These are phyloP conservation scores for Ailanthus altissimus DNA, from an alignment of 345 rosid genomes.

Conservation along the genomic window DNA sequence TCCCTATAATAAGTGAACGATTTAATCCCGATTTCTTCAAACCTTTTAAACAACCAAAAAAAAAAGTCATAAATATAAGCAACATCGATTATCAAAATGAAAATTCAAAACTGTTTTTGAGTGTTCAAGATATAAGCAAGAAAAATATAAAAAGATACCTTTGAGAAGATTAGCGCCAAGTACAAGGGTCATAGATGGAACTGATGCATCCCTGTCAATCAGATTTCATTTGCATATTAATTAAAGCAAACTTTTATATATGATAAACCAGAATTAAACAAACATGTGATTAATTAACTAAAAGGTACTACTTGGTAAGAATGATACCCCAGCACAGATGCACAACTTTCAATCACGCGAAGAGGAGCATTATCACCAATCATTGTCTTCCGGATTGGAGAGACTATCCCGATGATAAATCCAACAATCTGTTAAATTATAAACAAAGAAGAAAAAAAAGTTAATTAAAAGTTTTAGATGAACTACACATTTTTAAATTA, in stretches of 20 bases:
- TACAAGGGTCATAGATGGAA: conserved; percentile 43
- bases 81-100: too few relatives aligned
- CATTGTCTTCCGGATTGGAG: conserved; percentile 33
- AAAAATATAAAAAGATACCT: conserved; percentile 25
- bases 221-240: not conserved
- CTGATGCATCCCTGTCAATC: conserved; percentile 38
- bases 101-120: too few relatives aligned
- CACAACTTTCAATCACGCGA: conserved; percentile 34
- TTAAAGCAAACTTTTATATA: not conserved
- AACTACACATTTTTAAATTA: too few relatives aligned
- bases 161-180: conserved; percentile 50
- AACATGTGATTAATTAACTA: not conserved
- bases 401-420: conserved; percentile 34
- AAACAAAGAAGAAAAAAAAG: not conserved
- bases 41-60: conserved; percentile 32
- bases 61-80: not conserved
- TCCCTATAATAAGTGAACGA: conserved; percentile 27
- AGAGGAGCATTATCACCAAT: conserved; percentile 45
- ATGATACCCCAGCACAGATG: conserved; percentile 38
- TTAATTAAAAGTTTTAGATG: not conserved
- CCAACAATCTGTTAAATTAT: conserved; percentile 37
- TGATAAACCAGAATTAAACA: too few relatives aligned
- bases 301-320: not conserved
- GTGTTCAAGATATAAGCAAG: not conserved
- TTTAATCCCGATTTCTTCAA: conserved; percentile 36